Conservation (phyloP, 2,329 filamentous ascomycete species). For the Cladophialophora exuberans region DNA sequence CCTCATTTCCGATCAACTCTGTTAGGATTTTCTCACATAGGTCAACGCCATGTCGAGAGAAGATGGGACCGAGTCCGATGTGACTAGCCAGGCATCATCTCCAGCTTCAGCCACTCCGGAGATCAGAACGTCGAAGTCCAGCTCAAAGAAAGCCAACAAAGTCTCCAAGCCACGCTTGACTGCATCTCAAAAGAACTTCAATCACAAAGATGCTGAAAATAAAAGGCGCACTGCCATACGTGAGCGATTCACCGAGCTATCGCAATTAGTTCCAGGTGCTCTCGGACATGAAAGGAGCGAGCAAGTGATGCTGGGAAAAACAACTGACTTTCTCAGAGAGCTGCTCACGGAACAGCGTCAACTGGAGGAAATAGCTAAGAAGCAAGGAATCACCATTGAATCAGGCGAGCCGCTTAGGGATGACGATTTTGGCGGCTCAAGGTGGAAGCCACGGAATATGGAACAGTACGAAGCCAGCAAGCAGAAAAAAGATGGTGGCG, state of each 20-base stretch:
- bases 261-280: slow-evolving; percentile 77
- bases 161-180: slow-evolving; percentile 66
- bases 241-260: slow-evolving; percentile 80
- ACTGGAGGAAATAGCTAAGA: slow-evolving; percentile 50
- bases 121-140: slow-evolving; percentile 4
- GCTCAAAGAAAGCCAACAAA: slow-evolving; percentile 34
- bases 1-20: too few relatives aligned
- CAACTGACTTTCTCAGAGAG: slow-evolving; percentile 67
- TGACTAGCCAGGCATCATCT: slow-evolving; percentile 21
- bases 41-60: slow-evolving; percentile 27
- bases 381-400: slow-evolving; percentile 26
- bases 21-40: too few relatives aligned
- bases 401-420: slow-evolving; percentile 22
- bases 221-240: slow-evolving; percentile 75
- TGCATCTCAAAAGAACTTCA: slow-evolving; percentile 72
- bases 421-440: slow-evolving; percentile 29
- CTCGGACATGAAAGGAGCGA: slow-evolving; percentile 84
- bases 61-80: slow-evolving; percentile 24
- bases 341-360: slow-evolving; percentile 63
- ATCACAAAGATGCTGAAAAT: slow-evolving; percentile 70
- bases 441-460: slow-evolving; percentile 28
- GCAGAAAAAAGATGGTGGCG: slow-evolving; percentile 20
- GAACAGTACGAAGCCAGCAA: slow-evolving; percentile 31
- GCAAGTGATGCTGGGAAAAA: slow-evolving; percentile 75
- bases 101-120: slow-evolving; percentile 11